These are phyloP conservation scores for Globisporangium abappressorium DNA, from an alignment of 352 stramenopile species.

Conservation along the genomic window DNA sequence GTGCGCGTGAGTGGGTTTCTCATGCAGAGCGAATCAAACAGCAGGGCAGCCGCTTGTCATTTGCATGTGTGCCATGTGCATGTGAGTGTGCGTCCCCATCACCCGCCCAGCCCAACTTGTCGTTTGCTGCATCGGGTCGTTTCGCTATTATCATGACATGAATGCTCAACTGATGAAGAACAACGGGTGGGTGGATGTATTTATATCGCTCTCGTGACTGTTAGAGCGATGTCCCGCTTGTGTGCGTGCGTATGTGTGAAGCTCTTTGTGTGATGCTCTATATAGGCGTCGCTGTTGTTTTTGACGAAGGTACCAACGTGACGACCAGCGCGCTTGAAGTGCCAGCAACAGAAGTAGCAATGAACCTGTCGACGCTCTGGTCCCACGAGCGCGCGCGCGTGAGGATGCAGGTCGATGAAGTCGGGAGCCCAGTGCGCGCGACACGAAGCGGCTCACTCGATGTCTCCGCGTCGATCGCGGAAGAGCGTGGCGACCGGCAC, in stretches of 20 bases:
- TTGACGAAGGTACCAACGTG: neutral
- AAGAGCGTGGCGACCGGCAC: neutral
- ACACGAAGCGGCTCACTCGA: neutral
- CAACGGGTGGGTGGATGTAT: neutral
- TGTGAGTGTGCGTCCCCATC: neutral
- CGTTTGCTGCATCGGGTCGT: neutral
- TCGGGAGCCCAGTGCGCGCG: neutral
- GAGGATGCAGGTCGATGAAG: constrained; percentile 13
- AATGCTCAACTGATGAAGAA: neutral
- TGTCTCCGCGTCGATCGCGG: constrained; percentile 8
- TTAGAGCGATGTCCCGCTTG: neutral
- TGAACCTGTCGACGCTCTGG: constrained; percentile 61
- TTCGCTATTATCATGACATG: neutral
- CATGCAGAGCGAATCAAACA: neutral
- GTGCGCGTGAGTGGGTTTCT: neutral
- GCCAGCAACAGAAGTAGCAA: constrained; percentile 10
- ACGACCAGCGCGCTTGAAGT: neutral
- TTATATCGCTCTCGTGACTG: neutral
- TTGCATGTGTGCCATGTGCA: neutral
- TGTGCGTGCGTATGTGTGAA: neutral
- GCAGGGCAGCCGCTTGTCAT: neutral
- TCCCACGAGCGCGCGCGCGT: constrained; percentile 46
- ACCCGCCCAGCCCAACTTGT: too few species aligned
- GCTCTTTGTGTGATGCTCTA: neutral
- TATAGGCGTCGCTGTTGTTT: neutral